Evolutionary conservation across 2,329 filamentous ascomycete genomes (phyloP), one percentile per base, ranked within the genome.

Genomic region (Pyricularia pennisetigena): DNA sequence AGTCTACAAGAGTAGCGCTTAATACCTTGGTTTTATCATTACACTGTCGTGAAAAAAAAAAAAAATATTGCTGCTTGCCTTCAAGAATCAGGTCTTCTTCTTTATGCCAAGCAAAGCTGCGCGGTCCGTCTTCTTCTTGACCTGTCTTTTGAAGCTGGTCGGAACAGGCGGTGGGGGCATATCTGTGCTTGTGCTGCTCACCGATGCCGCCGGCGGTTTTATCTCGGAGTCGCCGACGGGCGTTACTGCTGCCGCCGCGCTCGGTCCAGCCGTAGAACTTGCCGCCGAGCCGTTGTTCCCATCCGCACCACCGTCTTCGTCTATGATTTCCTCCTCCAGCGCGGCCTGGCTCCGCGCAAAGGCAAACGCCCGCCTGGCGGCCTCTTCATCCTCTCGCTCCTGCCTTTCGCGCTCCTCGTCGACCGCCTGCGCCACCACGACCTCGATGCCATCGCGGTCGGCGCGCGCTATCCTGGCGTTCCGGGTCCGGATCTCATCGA

Each of bases 401-500:
- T 91, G 86, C 70, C 85, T 81, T 74, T 86, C 84, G 71, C 83
- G 82, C 74, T 90, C 88, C 66, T 90, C 88, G 64, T 83, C 82
- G 4, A 80, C 75, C n/a, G 81, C 76, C 68, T 84, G 80, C 1
- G 87, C 81, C 3, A 83, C 82, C 6, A 86, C 84, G 30, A 75
- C 76, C 12, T 82, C 79, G 3, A 87, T 82, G 2, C 87, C 88
- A 70, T 92, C 88, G 74, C 88, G 87, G 68, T 88, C 86, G 9
- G 89, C 90, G 71, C 91, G 85, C 78, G 97, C 92, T 66, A 95
- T 88, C 71, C 93, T 84, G 8, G 95, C 95, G 79, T 99, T 99
- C 71, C 94, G 83, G 67, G 92, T 94, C 68, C 94, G 85, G 69
- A 99, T 97, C 80, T 97, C 94, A 78, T 99, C 95, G 68, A 99